Conservation (phyloP, 2,329 filamentous ascomycete genomes). For the Colletotrichum ledebouriae region DNA sequence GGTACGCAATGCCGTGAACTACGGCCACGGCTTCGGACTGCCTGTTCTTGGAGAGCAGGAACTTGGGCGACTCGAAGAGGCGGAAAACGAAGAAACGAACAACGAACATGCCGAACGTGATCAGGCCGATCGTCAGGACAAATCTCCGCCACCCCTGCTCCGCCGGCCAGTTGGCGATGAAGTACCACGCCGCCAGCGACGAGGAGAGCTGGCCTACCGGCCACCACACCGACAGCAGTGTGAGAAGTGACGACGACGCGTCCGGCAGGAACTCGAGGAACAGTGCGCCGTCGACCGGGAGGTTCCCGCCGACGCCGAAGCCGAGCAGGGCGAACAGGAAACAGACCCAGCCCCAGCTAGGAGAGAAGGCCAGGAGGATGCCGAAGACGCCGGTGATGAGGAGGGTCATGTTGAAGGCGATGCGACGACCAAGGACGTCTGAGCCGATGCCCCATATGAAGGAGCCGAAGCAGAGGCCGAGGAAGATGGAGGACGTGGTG, state of each 20-base stretch:
- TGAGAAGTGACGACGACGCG: constrained; percentile 79
- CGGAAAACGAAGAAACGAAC: constrained; percentile 84
- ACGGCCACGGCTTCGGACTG: constrained; percentile 85
- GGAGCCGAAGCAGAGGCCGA: constrained; percentile 83
- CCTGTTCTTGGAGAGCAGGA: constrained; percentile 80
- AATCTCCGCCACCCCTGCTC: constrained; percentile 85
- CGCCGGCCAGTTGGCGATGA: constrained; percentile 76
- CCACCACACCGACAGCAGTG: constrained; percentile 89
- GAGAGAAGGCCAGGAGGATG: constrained; percentile 75
- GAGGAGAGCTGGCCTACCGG: constrained; percentile 83
- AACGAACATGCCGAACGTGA: constrained; percentile 83
- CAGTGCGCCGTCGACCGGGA: constrained; percentile 83
- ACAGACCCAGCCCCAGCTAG: constrained; percentile 76
- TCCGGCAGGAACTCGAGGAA: constrained; percentile 88
- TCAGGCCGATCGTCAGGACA: constrained; percentile 76
- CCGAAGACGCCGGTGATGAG: constrained; percentile 82
- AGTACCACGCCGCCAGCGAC: constrained; percentile 80
- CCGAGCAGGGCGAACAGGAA: constrained; percentile 72
- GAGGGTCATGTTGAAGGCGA: constrained; percentile 86
- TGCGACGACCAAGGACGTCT: constrained; percentile 81
- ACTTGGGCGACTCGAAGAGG: constrained; percentile 89
- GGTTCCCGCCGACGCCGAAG: constrained; percentile 80
- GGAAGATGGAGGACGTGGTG: constrained; percentile 82
- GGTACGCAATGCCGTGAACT: constrained; percentile 81
- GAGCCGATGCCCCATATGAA: constrained; percentile 85